Base-by-base conservation (phyloP, 495 filamentous ascomycete species). In the Glarea lozoyensis region DNA sequence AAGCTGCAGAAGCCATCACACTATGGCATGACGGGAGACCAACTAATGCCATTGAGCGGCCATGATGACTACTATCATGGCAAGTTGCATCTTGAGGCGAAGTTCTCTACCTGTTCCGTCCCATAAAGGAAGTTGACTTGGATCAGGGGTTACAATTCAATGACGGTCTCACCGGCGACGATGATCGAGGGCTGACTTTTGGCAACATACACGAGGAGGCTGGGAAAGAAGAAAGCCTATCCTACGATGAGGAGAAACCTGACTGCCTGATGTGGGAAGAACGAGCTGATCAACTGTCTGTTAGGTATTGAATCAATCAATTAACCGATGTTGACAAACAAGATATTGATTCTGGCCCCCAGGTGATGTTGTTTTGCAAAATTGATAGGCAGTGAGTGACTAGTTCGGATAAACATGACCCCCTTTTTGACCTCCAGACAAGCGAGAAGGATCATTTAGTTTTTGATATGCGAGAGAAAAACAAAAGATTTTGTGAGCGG, bases 351-450 rank as follows among this genome's bases (percentile, higher is more conserved):
- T 21, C 39, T 40, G 37, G 20, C 38, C 38, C 24, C 23, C 37
- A 17, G 34, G 29, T n/a, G n/a, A n/a, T n/a, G n/a, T n/a, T n/a
- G n/a, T n/a, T n/a, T n/a, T n/a, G n/a, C n/a, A n/a, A n/a, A 42
- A 13, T 40, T 17, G 11, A 41, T 37, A 43, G 48, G n/a, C n/a
- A n/a, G n/a, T n/a, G n/a, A n/a, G 48, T 33, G 41, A 46, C 11
- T 22, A 22, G n/a, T 16, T 35, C n/a, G n/a, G 36, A 38, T 56
- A 56, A 56, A 56, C 53, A 56, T 45, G 53, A 39, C 53, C 53
- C 31, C 18, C 21, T 29, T 34, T 13, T 13, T 11, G 53, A 43
- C 53, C n/a, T n/a, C n/a, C n/a, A n/a, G n/a, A n/a, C 53, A 33
- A 53, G 30, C 45, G 45, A 48, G 46, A 25, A n/a, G 25, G 7